phyloP scores from a whole-genome alignment of 1,284 basidiomycete species.

The Phellinidium pouzarii region DNA sequence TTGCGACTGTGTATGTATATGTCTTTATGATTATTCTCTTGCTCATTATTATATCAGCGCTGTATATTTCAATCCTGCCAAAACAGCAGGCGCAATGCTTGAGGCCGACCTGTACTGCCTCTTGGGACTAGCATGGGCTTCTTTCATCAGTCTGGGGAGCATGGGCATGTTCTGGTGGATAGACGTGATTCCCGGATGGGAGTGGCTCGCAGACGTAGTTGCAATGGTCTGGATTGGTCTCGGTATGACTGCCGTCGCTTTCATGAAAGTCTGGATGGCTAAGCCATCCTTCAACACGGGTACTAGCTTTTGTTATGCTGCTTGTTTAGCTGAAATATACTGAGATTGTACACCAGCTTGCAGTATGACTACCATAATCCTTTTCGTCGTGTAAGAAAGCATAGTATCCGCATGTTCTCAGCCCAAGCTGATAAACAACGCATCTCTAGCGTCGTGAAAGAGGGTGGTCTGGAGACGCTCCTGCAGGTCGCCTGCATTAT shows the following conservation, averaged over 20 bases:
- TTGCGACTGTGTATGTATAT: slow-evolving; percentile 68
- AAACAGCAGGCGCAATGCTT: slow-evolving; percentile 86
- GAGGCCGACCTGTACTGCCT: slow-evolving; percentile 80
- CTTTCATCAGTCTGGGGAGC: slow-evolving; percentile 69
- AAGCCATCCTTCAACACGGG: slow-evolving; percentile 92
- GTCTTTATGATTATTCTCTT: slow-evolving; percentile 1
- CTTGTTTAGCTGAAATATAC: background rate
- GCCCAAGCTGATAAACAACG: background rate
- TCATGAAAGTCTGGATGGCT: slow-evolving; percentile 84
- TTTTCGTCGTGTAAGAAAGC: slow-evolving; percentile 75
- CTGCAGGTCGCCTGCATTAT: slow-evolving; percentile 76
- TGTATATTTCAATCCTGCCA: slow-evolving; percentile 80
- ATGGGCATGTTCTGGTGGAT: slow-evolving; percentile 77
- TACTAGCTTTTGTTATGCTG: slow-evolving; percentile 27
- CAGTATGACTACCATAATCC: slow-evolving; percentile 84
- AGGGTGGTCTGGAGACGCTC: slow-evolving; percentile 75
- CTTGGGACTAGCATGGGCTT: slow-evolving; percentile 65
- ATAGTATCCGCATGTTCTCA: background rate
- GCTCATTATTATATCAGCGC: slow-evolving; percentile 36
- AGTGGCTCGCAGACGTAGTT: slow-evolving; percentile 61
- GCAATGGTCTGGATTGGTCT: slow-evolving; percentile 78
- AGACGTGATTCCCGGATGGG: slow-evolving; percentile 58
- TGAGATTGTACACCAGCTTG: slow-evolving; percentile 50
- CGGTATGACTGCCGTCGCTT: slow-evolving; percentile 77
- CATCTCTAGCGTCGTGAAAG: slow-evolving; percentile 69